Base-by-base conservation (phyloP, 345 rosid genomes). In the Brassica incana region DNA sequence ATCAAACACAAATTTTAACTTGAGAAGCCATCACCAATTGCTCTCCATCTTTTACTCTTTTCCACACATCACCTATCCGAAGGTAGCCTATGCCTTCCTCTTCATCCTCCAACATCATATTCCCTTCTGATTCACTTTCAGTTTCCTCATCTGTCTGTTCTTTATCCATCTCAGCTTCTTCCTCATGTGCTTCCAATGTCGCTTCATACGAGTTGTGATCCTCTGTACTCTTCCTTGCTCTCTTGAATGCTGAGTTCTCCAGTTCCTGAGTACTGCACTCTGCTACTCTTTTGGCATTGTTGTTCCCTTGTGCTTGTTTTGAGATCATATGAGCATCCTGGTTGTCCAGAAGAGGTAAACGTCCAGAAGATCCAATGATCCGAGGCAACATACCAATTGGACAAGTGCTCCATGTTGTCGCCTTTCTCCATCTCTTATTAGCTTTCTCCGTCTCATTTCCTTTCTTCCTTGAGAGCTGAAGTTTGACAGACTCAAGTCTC, bases 341-440 rank as follows among this genome's bases (percentile, higher is more conserved):
- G 32, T 27, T 27, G 78, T 82, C 90, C 25, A 95, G 94, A 72
- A 74, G 76, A 63, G 99, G 93, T 65, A 93, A 86, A 63, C 76
- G 73, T 35, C 93, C 91, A 5, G 93, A 89, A 73, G 87, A 88
- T 5, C 92, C 91, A 14, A 85, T 82, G 68, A 81, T 84, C 29
- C 75, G 78, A 20, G 98, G 97, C 88, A 93, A 65, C 88, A 83
- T 90, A 45, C 99, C 96, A 60, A 91, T 88, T 2, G 98, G 96
- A 78, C 98, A 95, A 7, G 95, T 86, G 72, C 84, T 92, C 97
- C 98, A 93, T 0, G 90, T 84, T 75, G 89, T 85, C 12, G 84
- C 89, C 68, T 86, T 84, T 30, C 67, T 81, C 97, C 97, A 92
- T 67, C 65, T 82, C 60, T 63, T 83, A 36, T 8, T 58, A 30